Evolutionary conservation across 2,329 filamentous ascomycete species (phyloP), one percentile per base, ranked within the genome.

Genomic region (Ceratocystis eucalypticola): DNA sequence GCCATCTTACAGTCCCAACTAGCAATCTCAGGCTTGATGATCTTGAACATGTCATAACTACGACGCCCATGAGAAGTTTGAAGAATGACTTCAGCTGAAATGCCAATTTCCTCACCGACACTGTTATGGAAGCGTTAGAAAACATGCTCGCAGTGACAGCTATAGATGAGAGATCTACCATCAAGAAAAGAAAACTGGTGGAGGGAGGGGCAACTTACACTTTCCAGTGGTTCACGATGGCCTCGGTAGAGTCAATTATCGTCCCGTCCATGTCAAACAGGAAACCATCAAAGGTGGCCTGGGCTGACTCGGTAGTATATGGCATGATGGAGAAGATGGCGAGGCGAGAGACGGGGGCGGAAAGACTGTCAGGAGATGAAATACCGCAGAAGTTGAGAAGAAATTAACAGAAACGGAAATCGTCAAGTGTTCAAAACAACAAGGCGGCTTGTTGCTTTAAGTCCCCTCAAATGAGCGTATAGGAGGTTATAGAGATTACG

Each of bases 1-100:
- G 37, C 15, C 20, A 62, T 37, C 89, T 78, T 77, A 95, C 91
- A 96, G 70, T 96, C 91, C 91, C 89, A 93, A 71, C 88, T 96
- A 53, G 94, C 94, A 74, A 91, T 90, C 71, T 89, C 86, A 17
- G 91, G 88, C 69, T 89, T 87, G 67, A 96, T 83, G 33, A 92
- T 79, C 74, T 84, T 84, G 67, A 99, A 80, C 2, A 88, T 85
- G 72, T 99, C 94, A 72, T 97, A 96, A 70, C 86, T 91, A 67
- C 94, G 81, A 68, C 93, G 85, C 69, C 94, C 94, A 76, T 99
- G 94, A 4, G 91, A 96, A 8, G 91, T 96, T 72, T 90, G 83
- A 30, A 97, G 82, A 71, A 99, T 97, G 59, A 88, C 83, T 61
- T 87, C 81, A n/a, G 90, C 89, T 70, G 90, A 84, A 25, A 96